Base-by-base conservation (phyloP, 768 basidiomycete species). In the Boletus vinaceobasis region DNA sequence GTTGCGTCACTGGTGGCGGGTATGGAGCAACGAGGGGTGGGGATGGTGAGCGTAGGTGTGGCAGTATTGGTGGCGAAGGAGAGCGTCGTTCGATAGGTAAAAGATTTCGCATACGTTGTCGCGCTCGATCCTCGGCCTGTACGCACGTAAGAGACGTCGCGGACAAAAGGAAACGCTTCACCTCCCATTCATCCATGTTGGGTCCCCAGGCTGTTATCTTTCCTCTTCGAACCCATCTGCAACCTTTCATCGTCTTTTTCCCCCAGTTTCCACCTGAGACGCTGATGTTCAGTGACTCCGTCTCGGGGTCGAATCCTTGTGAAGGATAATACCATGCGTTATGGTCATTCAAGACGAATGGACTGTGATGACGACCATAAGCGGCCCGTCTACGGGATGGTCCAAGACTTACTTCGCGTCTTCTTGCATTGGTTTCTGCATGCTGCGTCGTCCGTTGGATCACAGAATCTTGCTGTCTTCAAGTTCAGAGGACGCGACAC, bases 201-300 rank as follows among this genome's bases (percentile, higher is more conserved):
- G 91, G 90, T 29, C 89, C 90, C 92, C 92, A 94, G 14, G 85
- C 76, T 29, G 83, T 81, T 55, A 92, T 83, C 71, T 94, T 93
- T 43, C 91, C 89, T 66, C 79, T 81, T 17, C 90, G 82, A 46
- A 88, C 78, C 90, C 90, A 93, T 65, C 90, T 78, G 19, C 88
- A 83, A n/a, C 84, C 85, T 66, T 83, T 84, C 54, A 78, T 71
- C 10, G 78, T 80, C 73, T 94, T 94, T 55, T 84, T 81, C 3
- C 92, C 92, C 90, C 92, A 93, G 61, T 94, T 94, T 35, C 92
- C 87, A 42, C 77, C 74, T 13, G 75, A 76, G 38, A 78, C 71
- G 32, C 77, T 75, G 51, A 76, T 70, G 48, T 71, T 60, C 52
- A 80, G 73, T 56, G 86, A 84, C 52, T 78, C 75, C 40, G 84